phyloP scores from a whole-genome alignment of 139 green algal genomes.

The Chlorella sorokiniana region DNA sequence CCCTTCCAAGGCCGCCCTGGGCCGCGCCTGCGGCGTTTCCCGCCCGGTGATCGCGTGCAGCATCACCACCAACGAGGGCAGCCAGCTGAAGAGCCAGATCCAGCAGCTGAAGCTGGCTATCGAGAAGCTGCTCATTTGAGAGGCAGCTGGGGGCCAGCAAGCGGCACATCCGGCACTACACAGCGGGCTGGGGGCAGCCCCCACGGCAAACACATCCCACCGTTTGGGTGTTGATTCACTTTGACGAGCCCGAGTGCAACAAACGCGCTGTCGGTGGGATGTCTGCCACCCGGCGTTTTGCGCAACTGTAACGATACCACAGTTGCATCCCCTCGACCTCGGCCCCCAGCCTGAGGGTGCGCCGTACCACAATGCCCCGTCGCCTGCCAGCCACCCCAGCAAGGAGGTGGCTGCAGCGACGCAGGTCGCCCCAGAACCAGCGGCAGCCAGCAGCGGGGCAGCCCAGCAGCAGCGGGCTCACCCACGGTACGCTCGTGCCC shows the following conservation, averaged over 20 bases:
- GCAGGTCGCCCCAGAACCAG: neutral
- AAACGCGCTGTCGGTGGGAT: neutral
- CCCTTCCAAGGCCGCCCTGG: conserved; percentile 95
- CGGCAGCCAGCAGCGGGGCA: neutral
- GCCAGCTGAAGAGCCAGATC: conserved; percentile 97
- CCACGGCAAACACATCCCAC: too few species aligned
- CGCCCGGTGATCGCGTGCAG: conserved; percentile 92
- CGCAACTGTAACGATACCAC: conserved; percentile 25
- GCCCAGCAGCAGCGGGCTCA: conserved; percentile 39
- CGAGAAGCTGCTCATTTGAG: conserved; percentile 96
- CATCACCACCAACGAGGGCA: conserved; percentile 98
- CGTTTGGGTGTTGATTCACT: too few species aligned
- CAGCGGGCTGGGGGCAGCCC: too few species aligned
- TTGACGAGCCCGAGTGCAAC: neutral
- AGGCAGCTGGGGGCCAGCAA: neutral
- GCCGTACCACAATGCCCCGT: too few species aligned
- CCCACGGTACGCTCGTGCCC: conserved; percentile 75
- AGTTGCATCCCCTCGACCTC: neutral
- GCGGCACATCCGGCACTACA: neutral
- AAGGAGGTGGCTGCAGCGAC: too few species aligned
- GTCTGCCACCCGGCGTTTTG: neutral
- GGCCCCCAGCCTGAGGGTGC: too few species aligned
- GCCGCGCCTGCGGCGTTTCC: conserved; percentile 96
- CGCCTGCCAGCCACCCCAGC: too few species aligned
- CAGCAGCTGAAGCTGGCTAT: conserved; percentile 92